phyloP scores from a whole-genome alignment of 148 eudicot species.

The Rhododendron williamsianum region DNA sequence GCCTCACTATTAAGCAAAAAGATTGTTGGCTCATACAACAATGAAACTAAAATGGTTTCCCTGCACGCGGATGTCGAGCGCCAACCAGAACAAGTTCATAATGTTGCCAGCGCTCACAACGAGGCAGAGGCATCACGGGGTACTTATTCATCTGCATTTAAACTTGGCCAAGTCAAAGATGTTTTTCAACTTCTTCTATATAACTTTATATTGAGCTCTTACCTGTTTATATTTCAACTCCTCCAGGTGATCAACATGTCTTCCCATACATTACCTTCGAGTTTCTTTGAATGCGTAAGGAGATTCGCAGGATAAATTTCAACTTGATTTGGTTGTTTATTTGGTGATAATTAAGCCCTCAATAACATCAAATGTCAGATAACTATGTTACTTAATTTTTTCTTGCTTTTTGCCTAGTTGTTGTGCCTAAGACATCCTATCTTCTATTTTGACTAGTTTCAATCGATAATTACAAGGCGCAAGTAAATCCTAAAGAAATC shows the following conservation, averaged over 20 bases:
- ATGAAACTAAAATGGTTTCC: background rate
- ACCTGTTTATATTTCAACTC: background rate
- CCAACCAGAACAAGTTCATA: background rate
- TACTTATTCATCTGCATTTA: background rate
- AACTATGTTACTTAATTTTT: background rate
- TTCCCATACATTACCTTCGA: background rate
- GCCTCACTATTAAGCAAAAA: background rate
- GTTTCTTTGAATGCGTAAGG: background rate
- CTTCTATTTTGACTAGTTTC: background rate
- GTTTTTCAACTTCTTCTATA: background rate
- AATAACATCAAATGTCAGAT: background rate
- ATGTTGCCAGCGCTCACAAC: background rate
- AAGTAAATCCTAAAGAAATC: background rate
- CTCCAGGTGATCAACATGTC: background rate
- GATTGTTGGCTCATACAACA: background rate
- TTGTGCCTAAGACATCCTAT: background rate
- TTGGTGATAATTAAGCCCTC: background rate
- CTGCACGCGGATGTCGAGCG: too few species aligned
- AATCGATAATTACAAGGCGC: background rate
- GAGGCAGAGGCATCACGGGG: background rate
- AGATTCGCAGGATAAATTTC: background rate
- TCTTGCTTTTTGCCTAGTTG: background rate
- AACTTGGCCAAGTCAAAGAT: background rate
- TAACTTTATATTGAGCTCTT: background rate
- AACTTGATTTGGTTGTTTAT: background rate